Percentiles rank a stretch among this genome's conserved stretches.
Evolutionary conservation across 2,329 filamentous ascomycete genomes (phyloP).

Genomic region (Ophiocordyceps camponoti-rufipedis): DNA sequence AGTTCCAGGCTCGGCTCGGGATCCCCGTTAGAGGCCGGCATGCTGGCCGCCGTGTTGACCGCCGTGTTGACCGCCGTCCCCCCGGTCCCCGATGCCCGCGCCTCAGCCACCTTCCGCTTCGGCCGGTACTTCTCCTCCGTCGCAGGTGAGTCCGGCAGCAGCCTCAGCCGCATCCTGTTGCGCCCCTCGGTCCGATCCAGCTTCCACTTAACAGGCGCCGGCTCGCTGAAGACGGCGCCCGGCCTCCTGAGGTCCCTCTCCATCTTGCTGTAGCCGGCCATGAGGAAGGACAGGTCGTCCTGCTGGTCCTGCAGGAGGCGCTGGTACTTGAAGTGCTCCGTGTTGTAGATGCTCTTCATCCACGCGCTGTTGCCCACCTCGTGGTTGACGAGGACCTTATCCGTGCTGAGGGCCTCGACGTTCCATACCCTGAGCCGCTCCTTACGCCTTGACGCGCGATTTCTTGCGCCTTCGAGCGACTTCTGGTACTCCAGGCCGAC

Average conservation of each 20-base stretch:
- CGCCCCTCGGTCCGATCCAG: constrained; percentile 89
- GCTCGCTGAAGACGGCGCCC: constrained; percentile 60
- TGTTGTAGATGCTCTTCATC: constrained; percentile 88
- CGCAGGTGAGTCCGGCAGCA: constrained; percentile 58
- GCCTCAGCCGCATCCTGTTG: constrained; percentile 80
- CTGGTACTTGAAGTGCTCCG: constrained; percentile 84
- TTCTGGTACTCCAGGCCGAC: constrained; percentile 65
- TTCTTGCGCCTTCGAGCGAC: constrained; percentile 57
- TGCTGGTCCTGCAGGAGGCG: constrained; percentile 81
- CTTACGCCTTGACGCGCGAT: constrained; percentile 53
- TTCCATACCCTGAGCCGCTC: constrained; percentile 75
- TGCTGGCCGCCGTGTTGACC: constrained; percentile 1
- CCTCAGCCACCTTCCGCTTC: constrained; percentile 47
- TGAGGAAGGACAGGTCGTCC: constrained; percentile 66
- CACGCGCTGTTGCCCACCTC: constrained; percentile 76
- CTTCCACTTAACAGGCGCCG: constrained; percentile 58
- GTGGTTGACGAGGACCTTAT: constrained; percentile 62
- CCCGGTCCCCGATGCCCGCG: constrained; percentile 9
- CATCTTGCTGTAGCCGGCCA: constrained; percentile 59
- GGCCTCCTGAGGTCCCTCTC: constrained; percentile 61
- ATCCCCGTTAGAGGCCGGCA: constrained; percentile 5
- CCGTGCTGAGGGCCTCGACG: constrained; percentile 44
- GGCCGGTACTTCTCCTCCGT: constrained; percentile 64
- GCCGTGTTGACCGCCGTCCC: constrained; percentile 9
- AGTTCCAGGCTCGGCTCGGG: constrained; percentile 5